These are phyloP conservation scores for Astragalus glycyphyllos DNA, from an alignment of 306 rosid species.

Conservation along the genomic window DNA sequence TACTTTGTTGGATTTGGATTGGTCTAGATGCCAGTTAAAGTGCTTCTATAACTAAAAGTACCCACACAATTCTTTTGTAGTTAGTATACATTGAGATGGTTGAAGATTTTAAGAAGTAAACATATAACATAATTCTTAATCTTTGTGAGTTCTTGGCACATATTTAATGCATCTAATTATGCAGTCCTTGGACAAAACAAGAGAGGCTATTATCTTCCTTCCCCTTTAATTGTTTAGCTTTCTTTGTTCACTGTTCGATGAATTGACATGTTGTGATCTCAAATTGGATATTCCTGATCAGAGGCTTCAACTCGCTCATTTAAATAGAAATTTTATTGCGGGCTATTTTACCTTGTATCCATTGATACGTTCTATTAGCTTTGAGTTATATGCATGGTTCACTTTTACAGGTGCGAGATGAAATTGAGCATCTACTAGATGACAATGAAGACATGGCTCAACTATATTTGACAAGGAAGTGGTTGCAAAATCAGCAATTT, in stretches of 20 bases:
- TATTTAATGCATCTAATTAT: slow-evolving; percentile 13
- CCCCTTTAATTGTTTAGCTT: slow-evolving; percentile 14
- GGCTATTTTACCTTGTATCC: slow-evolving; percentile 21
- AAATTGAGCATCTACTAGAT: slow-evolving; percentile 92
- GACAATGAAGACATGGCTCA: slow-evolving; percentile 98
- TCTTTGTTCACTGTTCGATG: slow-evolving; percentile 12
- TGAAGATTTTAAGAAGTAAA: slow-evolving; percentile 25
- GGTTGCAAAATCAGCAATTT: slow-evolving; percentile 79
- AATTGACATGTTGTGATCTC: slow-evolving; percentile 25
- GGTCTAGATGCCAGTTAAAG: neutral
- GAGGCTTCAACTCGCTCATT: slow-evolving; percentile 1
- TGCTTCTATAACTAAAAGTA: slow-evolving; percentile 11
- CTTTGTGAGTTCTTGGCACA: slow-evolving; percentile 4
- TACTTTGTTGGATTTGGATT: slow-evolving; percentile 3
- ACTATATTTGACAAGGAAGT: slow-evolving; percentile 88
- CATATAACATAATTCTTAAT: neutral
- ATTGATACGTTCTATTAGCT: slow-evolving; percentile 25
- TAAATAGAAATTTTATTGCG: neutral
- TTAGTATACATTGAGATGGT: slow-evolving; percentile 18
- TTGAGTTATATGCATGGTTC: slow-evolving; percentile 35
- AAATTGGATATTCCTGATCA: neutral
- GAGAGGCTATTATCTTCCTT: neutral
- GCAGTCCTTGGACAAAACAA: slow-evolving; percentile 1
- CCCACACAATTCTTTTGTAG: neutral
- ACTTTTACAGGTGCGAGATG: slow-evolving; percentile 83